Evolutionary conservation across 208 protist genomes (phyloP), one percentile per base, ranked within the genome.

Genomic region (Crithidia expoeki): DNA sequence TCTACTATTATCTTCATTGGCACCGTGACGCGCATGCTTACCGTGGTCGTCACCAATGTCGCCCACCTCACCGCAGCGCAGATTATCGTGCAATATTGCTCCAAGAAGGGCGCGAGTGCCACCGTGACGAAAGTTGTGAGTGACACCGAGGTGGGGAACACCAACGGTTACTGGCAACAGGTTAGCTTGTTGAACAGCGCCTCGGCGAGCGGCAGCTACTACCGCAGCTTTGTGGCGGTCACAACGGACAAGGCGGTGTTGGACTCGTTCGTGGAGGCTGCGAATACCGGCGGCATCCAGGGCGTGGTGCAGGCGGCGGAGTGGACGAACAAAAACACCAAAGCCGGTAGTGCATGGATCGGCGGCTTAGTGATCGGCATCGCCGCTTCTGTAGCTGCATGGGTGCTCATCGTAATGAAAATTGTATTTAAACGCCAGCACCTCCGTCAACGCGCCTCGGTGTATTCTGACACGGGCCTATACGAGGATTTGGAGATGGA

Each of bases 201-300:
- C 57, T n/a, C 58, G 27, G 19, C 60, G 10, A 58, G 34, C 12
- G 27, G 11, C 25, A 21, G 17, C 50, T 60, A 63, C 62, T 65
- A 59, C 62, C 56, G 61, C 60, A 69, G 42, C 42, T 76, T 70
- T 23, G 38, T 76, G 16, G 42, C 33, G 9, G 52, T 76, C 23
- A 58, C 52, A 32, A 51, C 71, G 28, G 27, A 17, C 6, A 23
- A 25, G 27, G 23, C 25, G 34, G 47, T 42, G 44, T 27, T 60
- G 34, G 46, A 50, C 23, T 38, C 44, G 1, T 61, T 76, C 25
- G 17, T 50, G 27, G 10, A 12, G 4, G 71, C 52, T 11, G 71
- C 23, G 16, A 76, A 61, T 46, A 42, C 12, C 32, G 71, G 47
- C 47, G 19, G 12, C 46, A 49, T 65, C 14, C 34, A 21, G 16